Evolutionary conservation across 208 protist species (phyloP).

Genomic region (Leishmania guyanensis): DNA sequence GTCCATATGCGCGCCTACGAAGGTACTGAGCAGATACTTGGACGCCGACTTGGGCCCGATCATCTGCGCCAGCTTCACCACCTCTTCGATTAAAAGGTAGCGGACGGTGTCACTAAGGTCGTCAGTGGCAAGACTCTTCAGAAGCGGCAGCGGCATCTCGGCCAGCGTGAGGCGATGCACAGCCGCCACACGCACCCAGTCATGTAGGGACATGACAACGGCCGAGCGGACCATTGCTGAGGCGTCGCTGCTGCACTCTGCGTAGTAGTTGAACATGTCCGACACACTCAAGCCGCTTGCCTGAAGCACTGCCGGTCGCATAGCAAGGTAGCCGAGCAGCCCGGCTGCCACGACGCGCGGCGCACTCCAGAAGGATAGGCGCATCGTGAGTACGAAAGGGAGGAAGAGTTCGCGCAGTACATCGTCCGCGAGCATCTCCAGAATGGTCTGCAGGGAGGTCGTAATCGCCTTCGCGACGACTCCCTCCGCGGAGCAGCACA

Average conservation of each 20-base stretch:
- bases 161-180: conserved; percentile 47
- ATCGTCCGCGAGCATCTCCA: conserved; percentile 40
- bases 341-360: conserved; percentile 70
- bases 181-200: conserved; percentile 66
- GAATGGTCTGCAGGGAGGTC: conserved; percentile 39
- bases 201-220: conserved; percentile 51
- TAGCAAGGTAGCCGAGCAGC: conserved; percentile 55
- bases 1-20: conserved; percentile 50
- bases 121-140: conserved; percentile 58
- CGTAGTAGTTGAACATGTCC: conserved; percentile 70
- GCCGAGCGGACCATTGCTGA: conserved; percentile 58
- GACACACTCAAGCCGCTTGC: conserved; percentile 49
- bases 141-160: conserved; percentile 69
- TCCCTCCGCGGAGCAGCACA: conserved; percentile 63
- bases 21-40: conserved; percentile 57
- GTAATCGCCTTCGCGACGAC: conserved; percentile 46
- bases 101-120: conserved; percentile 78
- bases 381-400: conserved; percentile 68
- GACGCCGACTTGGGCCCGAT: conserved; percentile 53
- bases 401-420: conserved; percentile 52
- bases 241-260: conserved; percentile 56
- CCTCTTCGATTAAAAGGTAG: conserved; percentile 54
- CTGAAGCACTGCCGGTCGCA: conserved; percentile 44
- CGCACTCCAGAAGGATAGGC: conserved; percentile 64
- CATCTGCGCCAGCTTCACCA: conserved; percentile 47